Conservation (phyloP, 768 basidiomycete species). For the Lepiota brunneoincarnata region DNA sequence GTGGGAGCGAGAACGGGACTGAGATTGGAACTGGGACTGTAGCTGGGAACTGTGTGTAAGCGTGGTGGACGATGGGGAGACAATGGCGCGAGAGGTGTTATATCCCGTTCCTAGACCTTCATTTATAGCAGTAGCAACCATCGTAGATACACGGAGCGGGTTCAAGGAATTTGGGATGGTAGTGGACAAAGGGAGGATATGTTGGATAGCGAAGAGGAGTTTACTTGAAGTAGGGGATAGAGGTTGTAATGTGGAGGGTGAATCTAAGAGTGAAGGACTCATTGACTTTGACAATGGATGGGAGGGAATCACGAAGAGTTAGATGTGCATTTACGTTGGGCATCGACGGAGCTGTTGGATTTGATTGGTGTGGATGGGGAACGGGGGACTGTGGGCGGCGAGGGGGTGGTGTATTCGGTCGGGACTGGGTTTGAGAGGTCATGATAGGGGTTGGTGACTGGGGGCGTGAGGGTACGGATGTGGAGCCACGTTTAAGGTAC, state of each 20-base stretch:
- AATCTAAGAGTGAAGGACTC: slow-evolving; percentile 60
- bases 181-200: slow-evolving; percentile 42
- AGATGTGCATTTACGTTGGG: slow-evolving; percentile 49
- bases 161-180: slow-evolving; percentile 20
- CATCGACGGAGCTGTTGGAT: slow-evolving; percentile 17
- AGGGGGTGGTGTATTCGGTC: slow-evolving; percentile 56
- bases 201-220: slow-evolving; percentile 63
- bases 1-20: background rate
- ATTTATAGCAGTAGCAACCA: background rate
- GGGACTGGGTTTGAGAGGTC: slow-evolving; percentile 26
- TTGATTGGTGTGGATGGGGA: slow-evolving; percentile 22
- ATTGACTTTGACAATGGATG: slow-evolving; percentile 44
- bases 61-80: slow-evolving; percentile 5
- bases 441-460: slow-evolving; percentile 18
- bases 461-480: slow-evolving; percentile 17
- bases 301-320: slow-evolving; percentile 52
- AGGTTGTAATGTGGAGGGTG: slow-evolving; percentile 39
- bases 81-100: slow-evolving; percentile 2
- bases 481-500: slow-evolving; percentile 62
- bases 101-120: slow-evolving; percentile 1
- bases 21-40: background rate
- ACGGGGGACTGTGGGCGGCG: slow-evolving; percentile 37
- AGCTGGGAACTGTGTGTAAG: background rate
- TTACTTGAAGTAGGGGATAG: slow-evolving; percentile 18
- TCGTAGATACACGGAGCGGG: slow-evolving; percentile 11